Base-by-base conservation (phyloP, 2,329 filamentous ascomycete genomes). In the Paecilomyces dactylethromorphus region DNA sequence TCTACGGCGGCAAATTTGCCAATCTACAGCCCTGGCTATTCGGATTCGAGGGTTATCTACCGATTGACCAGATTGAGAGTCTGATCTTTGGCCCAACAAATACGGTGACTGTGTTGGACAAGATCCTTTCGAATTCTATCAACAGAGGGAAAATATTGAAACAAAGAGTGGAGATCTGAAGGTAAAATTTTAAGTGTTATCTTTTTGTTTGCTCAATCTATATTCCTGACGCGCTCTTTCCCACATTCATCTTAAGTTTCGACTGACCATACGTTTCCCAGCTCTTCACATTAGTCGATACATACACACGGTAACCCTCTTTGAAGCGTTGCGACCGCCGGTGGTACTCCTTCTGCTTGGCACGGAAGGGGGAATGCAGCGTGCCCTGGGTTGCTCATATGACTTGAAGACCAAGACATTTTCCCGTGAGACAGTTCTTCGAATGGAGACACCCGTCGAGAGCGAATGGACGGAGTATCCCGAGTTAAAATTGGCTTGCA, bases 331-430 rank as follows among this genome's bases (percentile, higher is more conserved):
- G 1, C 61, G 73, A 0, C 77, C 78, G 1, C 79, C 79, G 0
- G 68, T 75, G 1, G 75, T 71, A 33, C 71, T 79, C 56, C 63
- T 81, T 8, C 62, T 79, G n/a, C 75, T 72, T n/a, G 79, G 75
- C 7, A 64, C 65, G 1, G 79, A 80, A 60, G 76, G 76, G 4
- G 78, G 78, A 1, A 77, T 79, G 75, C 77, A 79, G 58, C 70
- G 79, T 7, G 75, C 76, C 2, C 64, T 81, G 4, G 66, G 77
- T 15, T 80, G 78, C 61, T 79, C 76, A 0, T 81, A 80, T 57
- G 76, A 81, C 60, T 76, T 73, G 73, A 72, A 69, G 0, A 74
- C 70, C 1, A 65, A 68, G 2, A 78, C 75, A 0, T 64, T 79
- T 54, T 76, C 75, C 55, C 67, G 75, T 0, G 79, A 81, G 64